A percentile compares a stretch with the other conserved stretches of the same genome.
Evolutionary conservation across 2,329 filamentous ascomycete genomes (phyloP).

Genomic region (Cercospora sojina): DNA sequence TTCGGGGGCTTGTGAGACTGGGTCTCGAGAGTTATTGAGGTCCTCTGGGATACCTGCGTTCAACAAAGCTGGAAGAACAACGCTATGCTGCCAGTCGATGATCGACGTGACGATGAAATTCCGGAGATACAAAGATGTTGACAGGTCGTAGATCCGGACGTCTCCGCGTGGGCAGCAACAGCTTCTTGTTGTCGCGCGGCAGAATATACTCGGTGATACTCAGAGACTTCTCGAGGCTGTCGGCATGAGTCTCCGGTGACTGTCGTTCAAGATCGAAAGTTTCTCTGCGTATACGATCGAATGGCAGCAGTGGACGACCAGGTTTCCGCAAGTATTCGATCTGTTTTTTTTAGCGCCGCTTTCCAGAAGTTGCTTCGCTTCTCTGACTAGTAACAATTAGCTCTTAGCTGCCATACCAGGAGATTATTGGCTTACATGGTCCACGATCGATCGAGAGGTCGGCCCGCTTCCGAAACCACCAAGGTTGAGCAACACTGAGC

Average conservation of each 20-base stretch:
- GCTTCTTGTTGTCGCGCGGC: slow-evolving; percentile 16
- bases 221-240: slow-evolving; percentile 37
- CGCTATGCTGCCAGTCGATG: slow-evolving; percentile 46
- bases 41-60: slow-evolving; percentile 41
- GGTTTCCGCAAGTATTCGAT: slow-evolving; percentile 34
- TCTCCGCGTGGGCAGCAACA: slow-evolving; percentile 24
- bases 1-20: not conserved
- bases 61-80: slow-evolving; percentile 42
- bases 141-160: slow-evolving; percentile 34
- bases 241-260: slow-evolving; percentile 32
- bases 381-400: slow-evolving; percentile 26
- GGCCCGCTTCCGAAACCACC: slow-evolving; percentile 38
- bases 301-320: slow-evolving; percentile 36
- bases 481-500: slow-evolving; percentile 32
- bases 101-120: slow-evolving; percentile 33
- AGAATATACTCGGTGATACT: slow-evolving; percentile 31
- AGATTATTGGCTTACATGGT: slow-evolving; percentile 33
- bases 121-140: slow-evolving; percentile 38
- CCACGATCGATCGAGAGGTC: slow-evolving; percentile 34
- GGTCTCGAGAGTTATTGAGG: slow-evolving; percentile 39
- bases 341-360: slow-evolving; percentile 39
- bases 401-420: not conserved
- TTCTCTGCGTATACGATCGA: slow-evolving; percentile 37
- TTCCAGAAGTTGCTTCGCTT: slow-evolving; percentile 30
- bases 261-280: slow-evolving; percentile 37